Base-by-base conservation (phyloP, 1,139 yeast genomes). In the Debaryomyces psychrophilus region DNA sequence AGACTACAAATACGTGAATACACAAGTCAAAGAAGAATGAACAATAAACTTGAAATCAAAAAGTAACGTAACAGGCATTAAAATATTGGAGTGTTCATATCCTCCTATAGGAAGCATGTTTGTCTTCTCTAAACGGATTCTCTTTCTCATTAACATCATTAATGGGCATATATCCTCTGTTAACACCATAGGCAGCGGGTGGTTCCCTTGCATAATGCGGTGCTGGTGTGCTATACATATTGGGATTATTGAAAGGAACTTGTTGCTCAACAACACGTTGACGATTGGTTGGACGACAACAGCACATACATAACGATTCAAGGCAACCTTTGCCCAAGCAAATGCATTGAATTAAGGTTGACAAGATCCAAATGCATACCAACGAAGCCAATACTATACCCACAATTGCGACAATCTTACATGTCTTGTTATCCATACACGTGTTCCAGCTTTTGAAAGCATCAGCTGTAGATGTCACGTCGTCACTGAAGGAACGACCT, bases 331-430 rank as follows among this genome's bases (percentile, higher is more conserved):
- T 57, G 2, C 83, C 83, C 64, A 75, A 62, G 47, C 80, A 77
- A 25, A 67, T 51, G 52, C 81, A 75, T 44, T 73, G 69, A 42
- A 77, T 49, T 2, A 78, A n/a, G 2, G 79, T 68, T 6, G 69
- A 55, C 5, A 78, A 22, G 22, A 75, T 51, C 83, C 83, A 79
- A 5, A 78, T 52, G 2, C 60, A 58, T 9, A 79, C 46, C 39
- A 79, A 61, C 7, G 62, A 71, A 0, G 83, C 93, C 9, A 88
- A 57, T 0, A 75, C 81, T 1, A 87, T 85, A 5, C 87, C 83
- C n/a, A 87, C 86, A 41, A 88, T 87, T 8, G 88, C 92, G 15
- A 85, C 79, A 51, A 87, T 79, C 61, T 87, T 87, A 66, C 96
- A 88, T 33, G 83, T 74, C 33, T 69, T 81, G 62, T 87, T 85